Evolutionary conservation across 2,329 filamentous ascomycete genomes (phyloP).

Genomic region (Pseudonectria buxi): DNA sequence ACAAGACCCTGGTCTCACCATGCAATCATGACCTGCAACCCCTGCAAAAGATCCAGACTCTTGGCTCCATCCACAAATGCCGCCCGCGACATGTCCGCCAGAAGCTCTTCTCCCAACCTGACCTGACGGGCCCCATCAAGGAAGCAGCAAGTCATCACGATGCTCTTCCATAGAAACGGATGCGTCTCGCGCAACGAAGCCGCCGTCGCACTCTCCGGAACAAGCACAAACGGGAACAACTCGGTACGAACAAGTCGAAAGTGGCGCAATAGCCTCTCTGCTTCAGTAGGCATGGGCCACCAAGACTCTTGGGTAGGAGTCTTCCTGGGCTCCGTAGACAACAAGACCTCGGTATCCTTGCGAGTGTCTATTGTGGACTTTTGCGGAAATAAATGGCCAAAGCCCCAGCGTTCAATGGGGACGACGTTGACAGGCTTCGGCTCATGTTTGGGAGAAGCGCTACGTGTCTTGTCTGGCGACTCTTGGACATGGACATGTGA

Average conservation of each 20-base stretch:
- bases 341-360: constrained; percentile 4
- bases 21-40: constrained; percentile 36
- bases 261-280: constrained; percentile 30
- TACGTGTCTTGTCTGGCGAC: constrained; percentile 9
- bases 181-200: constrained; percentile 30
- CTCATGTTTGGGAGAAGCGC: constrained; percentile 5
- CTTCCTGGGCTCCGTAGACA: constrained; percentile 7
- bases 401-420: constrained; percentile 13
- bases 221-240: constrained; percentile 40
- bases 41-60: constrained; percentile 42
- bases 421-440: constrained; percentile 4
- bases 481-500: constrained; percentile 37
- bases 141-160: constrained; percentile 39
- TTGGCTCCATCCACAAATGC: constrained; percentile 35
- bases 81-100: constrained; percentile 36
- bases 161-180: constrained; percentile 43
- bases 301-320: constrained; percentile 22
- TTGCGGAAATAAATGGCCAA: constrained; percentile 31
- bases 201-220: constrained; percentile 31
- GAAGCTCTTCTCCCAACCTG: constrained; percentile 35
- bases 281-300: constrained; percentile 38
- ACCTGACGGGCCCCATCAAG: constrained; percentile 38
- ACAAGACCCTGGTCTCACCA: too few relatives aligned
- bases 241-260: constrained; percentile 29
- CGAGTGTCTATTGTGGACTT: constrained; percentile 1